phyloP scores from a whole-genome alignment of 2,329 filamentous ascomycete species.

The Epichloe sylvatica region DNA sequence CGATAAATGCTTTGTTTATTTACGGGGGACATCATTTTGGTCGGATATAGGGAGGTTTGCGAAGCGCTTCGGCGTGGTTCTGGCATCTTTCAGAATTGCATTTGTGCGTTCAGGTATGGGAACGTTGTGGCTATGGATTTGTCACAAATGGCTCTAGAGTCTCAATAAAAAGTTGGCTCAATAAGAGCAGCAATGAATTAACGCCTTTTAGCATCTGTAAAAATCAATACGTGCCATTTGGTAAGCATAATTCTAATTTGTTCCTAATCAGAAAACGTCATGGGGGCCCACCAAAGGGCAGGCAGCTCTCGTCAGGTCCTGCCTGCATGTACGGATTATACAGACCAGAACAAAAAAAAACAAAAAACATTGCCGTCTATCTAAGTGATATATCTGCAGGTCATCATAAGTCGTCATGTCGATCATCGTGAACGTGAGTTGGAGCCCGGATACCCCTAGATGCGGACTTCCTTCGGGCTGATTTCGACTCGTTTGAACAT shows the following conservation, averaged over 20 bases:
- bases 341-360: background rate
- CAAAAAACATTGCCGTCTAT: background rate
- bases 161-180: slow-evolving; percentile 31
- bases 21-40: slow-evolving; percentile 3
- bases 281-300: too few relatives aligned
- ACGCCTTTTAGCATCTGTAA: background rate
- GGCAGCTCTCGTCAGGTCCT: too few relatives aligned
- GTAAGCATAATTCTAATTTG: too few relatives aligned
- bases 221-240: background rate
- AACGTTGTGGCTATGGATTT: slow-evolving; percentile 28
- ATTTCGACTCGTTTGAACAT: slow-evolving; percentile 51
- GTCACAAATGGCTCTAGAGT: slow-evolving; percentile 29
- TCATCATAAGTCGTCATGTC: background rate
- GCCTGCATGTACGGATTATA: too few relatives aligned
- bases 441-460: slow-evolving; percentile 6
- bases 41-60: slow-evolving; percentile 15
- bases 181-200: slow-evolving; percentile 23
- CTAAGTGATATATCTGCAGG: background rate
- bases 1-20: slow-evolving; percentile 55
- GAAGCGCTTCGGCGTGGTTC: slow-evolving; percentile 30
- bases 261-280: too few relatives aligned
- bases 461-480: slow-evolving; percentile 12
- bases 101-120: slow-evolving; percentile 33
- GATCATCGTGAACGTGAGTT: background rate
- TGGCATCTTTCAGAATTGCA: slow-evolving; percentile 33